A percentile compares a stretch with the other conserved stretches of the same genome.
Evolutionary conservation across 208 protist species (phyloP).

Genomic region (Trypanosoma theileri): DNA sequence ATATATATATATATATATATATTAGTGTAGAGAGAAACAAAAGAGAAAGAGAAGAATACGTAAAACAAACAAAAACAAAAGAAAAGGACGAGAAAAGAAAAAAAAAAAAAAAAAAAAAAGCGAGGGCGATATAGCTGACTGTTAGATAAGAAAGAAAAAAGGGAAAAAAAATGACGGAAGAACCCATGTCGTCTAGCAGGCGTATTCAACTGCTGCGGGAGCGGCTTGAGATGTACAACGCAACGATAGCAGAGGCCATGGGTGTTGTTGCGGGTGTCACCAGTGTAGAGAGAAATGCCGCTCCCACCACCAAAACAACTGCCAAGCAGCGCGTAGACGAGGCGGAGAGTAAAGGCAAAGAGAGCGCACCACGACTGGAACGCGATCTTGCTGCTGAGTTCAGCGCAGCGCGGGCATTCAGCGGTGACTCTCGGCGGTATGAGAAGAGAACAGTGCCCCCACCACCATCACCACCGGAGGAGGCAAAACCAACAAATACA

Average conservation of each 20-base stretch:
- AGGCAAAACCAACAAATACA: not conserved
- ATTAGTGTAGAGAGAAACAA: not conserved
- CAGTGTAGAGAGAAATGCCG: slow-evolving; percentile 1
- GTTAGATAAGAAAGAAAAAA: not conserved
- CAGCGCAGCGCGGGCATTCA: slow-evolving; percentile 1
- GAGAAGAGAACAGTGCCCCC: slow-evolving; percentile 15
- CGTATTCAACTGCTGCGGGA: slow-evolving; percentile 80
- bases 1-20: no score
- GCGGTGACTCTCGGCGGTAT: not conserved
- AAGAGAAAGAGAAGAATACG: not conserved
- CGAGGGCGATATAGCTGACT: no score
- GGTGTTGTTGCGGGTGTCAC: slow-evolving; percentile 15
- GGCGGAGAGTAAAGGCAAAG: not conserved
- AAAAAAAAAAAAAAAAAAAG: slow-evolving; percentile 6
- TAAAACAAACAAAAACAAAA: slow-evolving; percentile 1
- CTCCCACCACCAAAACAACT: not conserved
- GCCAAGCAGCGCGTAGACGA: not conserved
- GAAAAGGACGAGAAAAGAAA: slow-evolving; percentile 4
- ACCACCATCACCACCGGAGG: slow-evolving; percentile 3
- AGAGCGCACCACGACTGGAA: slow-evolving; percentile 9
- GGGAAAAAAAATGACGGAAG: slow-evolving; percentile 15
- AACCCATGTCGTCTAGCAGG: slow-evolving; percentile 30
- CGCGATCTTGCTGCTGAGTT: slow-evolving; percentile 16
- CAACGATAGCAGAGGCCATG: slow-evolving; percentile 34
- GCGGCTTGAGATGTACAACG: slow-evolving; percentile 76